Evolutionary conservation across 345 rosid genomes (phyloP), one percentile per base, ranked within the genome.

Genomic region (Moricandia moricandioides): DNA sequence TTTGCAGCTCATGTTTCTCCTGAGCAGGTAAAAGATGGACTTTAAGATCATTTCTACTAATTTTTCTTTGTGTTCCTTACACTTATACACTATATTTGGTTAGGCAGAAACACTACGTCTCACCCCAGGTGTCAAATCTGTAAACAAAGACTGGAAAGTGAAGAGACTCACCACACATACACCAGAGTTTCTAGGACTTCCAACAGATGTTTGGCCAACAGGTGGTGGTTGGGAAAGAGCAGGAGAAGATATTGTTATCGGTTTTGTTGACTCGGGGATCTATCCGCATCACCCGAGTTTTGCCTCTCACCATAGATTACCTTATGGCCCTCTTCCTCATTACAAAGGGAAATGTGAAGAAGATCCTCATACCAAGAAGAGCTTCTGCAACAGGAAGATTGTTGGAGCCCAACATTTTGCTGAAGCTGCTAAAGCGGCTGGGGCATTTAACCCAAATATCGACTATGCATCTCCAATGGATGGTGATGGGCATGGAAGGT

Each of bases 401-500:
- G 86, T 95, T 78, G 99, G 99, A 56, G 99, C 99, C 16, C 99
- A 95, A 75, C 90, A 92, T 90, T 95, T 95, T 83, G 98, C 99
- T 47, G 83, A 86, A 84, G 99, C 98, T 71, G 99, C 99, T 70
- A 90, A 78, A 81, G 99, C 98, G 9, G 92, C 98, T 76, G 90
- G 96, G 24, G 86, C 89, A 62, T 92, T 95, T 79, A 92, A 92
- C 87, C 96, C 97, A 47, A 76, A 83, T 30, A 74, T 89, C 56
- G 96, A 95, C 85, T 92, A 84, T 83, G 97, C 90, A 79, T 95
- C 98, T 37, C 98, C 99, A 59, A 40, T 95, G 92, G 99, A 95
- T 86, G 98, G 97, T 33, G 98, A 95, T 87, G 99, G 99, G 76
- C 98, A 95, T 60, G 98, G 98, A 86, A 95, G 99, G 98, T 92